Evolutionary conservation across 2,329 filamentous ascomycete species (phyloP), one percentile per base, ranked within the genome.

Genomic region (Annulohypoxylon truncatum): DNA sequence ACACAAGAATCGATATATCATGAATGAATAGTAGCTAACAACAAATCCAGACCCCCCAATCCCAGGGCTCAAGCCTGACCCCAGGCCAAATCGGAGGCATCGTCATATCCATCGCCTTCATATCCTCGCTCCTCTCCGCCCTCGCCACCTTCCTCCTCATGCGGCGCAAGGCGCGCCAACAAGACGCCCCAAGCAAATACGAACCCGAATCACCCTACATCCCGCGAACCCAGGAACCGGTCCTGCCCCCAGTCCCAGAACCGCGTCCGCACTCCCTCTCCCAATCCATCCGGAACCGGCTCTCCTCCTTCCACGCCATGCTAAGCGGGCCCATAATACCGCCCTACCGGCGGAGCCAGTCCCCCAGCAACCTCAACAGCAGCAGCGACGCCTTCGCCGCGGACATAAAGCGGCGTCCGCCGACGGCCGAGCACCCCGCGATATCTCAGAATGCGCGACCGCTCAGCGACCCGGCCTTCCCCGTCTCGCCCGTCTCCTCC

Each of bases 141-240:
- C 12, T 68, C 2, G 29, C 55, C n/a, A 66, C 61, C 10, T 70
- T 52, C 47, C 55, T 70, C 35, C 29, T 70, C 46, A 61, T 70
- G 61, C 67, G 67, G 10, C 67, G 64, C 1, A 46, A 57, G 13
- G 33, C 47, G 31, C 53, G n/a, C 13, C 22, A 4, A 13, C 42
- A 57, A 35, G 51, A 63, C n/a, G 3, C 47, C 5, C 13, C 31
- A 8, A 18, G 10, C 10, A 61, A 59, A n/a, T 48, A 47, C 48
- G 33, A 48, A 7, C 15, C 51, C 42, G 56, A 58, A 10, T 18
- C 13, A n/a, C 52, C 15, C 38, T 54, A 42, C 51, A 15, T 50
- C 54, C n/a, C 61, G 24, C 9, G 47, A 44, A 10, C 38, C 29
- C 9, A 55, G 51, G 51, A 10, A 26, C 24, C 24, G 13, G 9